phyloP scores from a whole-genome alignment of 176 grass and related monocot genomes.

The Carex myosuroides region DNA sequence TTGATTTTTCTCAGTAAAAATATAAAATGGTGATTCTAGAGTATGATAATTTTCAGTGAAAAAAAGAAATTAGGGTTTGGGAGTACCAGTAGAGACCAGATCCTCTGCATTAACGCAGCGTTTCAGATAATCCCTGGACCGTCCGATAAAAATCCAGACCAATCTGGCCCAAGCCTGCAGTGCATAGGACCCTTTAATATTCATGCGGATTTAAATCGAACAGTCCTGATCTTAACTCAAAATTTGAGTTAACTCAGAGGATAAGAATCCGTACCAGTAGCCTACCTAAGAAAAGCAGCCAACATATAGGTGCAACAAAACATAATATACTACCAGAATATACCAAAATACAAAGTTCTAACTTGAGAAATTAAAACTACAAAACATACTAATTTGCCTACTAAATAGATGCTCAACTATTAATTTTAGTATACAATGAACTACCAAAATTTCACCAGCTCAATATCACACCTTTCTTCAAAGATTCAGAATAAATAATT shows the following conservation, averaged over 20 bases:
- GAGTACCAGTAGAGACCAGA: no score
- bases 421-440: not conserved
- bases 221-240: no score
- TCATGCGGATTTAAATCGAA: no score
- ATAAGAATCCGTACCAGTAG: no score
- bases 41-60: not conserved
- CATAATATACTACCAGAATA: not conserved
- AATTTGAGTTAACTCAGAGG: no score
- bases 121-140: no score
- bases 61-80: not conserved
- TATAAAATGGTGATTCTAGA: not conserved
- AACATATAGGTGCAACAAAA: not conserved
- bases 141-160: no score
- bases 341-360: not conserved
- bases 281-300: not conserved
- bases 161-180: no score
- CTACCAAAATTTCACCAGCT: not conserved
- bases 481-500: not conserved
- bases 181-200: no score
- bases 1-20: not conserved
- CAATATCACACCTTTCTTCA: not conserved
- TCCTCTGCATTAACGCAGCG: no score
- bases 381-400: constrained; percentile 1
- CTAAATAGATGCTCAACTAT: constrained; percentile 1
- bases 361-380: not conserved